These are phyloP conservation scores for Phytophthora aleatoria DNA, from an alignment of 352 stramenopile genomes.

Conservation along the genomic window DNA sequence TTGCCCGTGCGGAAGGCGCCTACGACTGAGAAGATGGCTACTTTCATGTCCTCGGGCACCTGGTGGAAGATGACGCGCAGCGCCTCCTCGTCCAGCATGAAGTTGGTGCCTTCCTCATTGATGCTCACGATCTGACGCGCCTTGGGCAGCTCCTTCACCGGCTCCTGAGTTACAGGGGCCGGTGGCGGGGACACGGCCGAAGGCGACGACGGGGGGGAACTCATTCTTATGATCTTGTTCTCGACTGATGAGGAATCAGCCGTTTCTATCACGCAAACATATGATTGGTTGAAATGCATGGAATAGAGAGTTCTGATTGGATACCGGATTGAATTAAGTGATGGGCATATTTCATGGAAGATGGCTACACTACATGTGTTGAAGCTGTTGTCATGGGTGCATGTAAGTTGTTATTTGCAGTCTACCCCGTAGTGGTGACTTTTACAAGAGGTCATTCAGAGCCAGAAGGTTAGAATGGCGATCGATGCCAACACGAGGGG, in stretches of 20 bases:
- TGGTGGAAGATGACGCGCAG: slow-evolving; percentile 77
- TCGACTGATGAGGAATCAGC: slow-evolving; percentile 11
- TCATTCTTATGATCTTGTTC: slow-evolving; percentile 24
- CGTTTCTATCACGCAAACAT: slow-evolving; percentile 1
- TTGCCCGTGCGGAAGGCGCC: slow-evolving; percentile 99
- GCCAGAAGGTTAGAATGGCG: background rate
- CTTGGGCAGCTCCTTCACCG: slow-evolving; percentile 40
- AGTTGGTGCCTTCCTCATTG: slow-evolving; percentile 88
- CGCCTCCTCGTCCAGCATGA: slow-evolving; percentile 75
- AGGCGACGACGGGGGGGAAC: slow-evolving; percentile 11
- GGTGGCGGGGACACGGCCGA: slow-evolving; percentile 13
- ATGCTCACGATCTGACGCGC: slow-evolving; percentile 86
- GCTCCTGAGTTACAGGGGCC: slow-evolving; percentile 26
- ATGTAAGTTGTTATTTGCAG: background rate
- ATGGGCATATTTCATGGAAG: background rate
- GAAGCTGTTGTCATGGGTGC: background rate
- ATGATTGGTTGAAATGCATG: background rate
- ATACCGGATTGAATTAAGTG: background rate
- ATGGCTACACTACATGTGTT: slow-evolving; percentile 12
- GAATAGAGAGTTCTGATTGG: background rate
- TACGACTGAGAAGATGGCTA: slow-evolving; percentile 97
- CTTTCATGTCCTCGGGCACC: slow-evolving; percentile 94
- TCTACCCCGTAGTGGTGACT: background rate
- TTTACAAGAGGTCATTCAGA: background rate
- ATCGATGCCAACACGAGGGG: background rate